phyloP scores from a whole-genome alignment of 2,329 filamentous ascomycete species.

The Fusarium musae region DNA sequence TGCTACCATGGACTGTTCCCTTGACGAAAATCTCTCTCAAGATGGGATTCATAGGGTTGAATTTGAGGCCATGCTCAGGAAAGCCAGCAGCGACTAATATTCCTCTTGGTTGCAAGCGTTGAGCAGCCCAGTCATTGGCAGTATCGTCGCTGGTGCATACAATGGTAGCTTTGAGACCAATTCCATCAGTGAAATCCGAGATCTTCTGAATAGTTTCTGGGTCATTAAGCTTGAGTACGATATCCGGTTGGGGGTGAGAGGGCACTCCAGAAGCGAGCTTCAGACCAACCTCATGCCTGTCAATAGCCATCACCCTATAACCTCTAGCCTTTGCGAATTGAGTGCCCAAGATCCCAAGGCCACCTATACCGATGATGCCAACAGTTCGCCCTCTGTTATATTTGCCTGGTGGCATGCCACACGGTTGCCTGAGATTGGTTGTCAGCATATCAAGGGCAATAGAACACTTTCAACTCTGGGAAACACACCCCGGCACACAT shows the following conservation, averaged over 20 bases:
- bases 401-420: constrained; percentile 24
- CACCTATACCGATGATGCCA: constrained; percentile 39
- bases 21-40: constrained; percentile 27
- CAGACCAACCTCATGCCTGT: constrained; percentile 32
- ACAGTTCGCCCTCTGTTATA: constrained; percentile 6
- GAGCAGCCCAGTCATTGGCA: constrained; percentile 32
- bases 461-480: not conserved
- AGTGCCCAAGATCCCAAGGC: constrained; percentile 42
- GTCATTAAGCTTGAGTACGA: constrained; percentile 16
- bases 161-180: constrained; percentile 27
- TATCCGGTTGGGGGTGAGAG: constrained; percentile 25
- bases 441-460: not conserved
- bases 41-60: constrained; percentile 33
- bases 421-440: constrained; percentile 22
- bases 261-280: constrained; percentile 35
- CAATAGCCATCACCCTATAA: constrained; percentile 42
- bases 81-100: constrained; percentile 24
- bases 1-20: constrained; percentile 28
- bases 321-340: constrained; percentile 46
- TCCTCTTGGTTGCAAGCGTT: constrained; percentile 26
- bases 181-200: constrained; percentile 24
- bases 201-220: constrained; percentile 16
- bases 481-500: constrained; percentile 29
- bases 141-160: constrained; percentile 25
- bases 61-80: constrained; percentile 28